Evolutionary conservation across 2,329 filamentous ascomycete species (phyloP), one percentile per base, ranked within the genome.

Genomic region (Zymoseptoria passerinii): DNA sequence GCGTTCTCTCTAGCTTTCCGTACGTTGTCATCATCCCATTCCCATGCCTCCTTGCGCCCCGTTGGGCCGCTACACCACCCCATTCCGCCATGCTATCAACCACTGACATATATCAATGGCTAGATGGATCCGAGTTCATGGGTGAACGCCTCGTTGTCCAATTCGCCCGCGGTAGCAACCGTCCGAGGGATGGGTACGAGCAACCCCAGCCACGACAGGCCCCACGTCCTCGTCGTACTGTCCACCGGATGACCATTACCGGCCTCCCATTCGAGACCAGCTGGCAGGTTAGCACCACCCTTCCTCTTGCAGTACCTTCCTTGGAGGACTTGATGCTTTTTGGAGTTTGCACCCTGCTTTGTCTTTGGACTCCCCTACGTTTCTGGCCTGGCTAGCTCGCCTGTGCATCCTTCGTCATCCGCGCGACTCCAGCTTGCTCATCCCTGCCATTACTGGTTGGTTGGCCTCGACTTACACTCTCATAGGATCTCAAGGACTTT

Each of bases 401-500:
- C 80, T 78, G 78, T 83, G 81, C 74, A 71, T 81, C 80, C 74
- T 75, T 73, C 72, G 10, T 71, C 75, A 69, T 50, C 19, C 2
- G 10, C 19, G 19, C 49, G 19, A 27, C 49, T 52, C 50, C 28
- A 28, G 23, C 50, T 52, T 52, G 23, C 50, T 52, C 50, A 52
- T 23, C 27, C 56, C 55, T 51, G 52, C 48, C 58, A 48, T 49
- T 29, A 28, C 55, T 53, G 52, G 52, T 16, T 7, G 50, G 55
- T 57, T 55, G 59, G 49, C 50, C 54, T 61, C 55, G 57, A 65
- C 66, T 67, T 58, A 67, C 65, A 62, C 49, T 28, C 8, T 29
- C 86, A 78, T 91, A 99, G 94, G 94, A 99, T 77, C 86, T 99
- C 56, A 99, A 99, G 89, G 94, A 99, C 76, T 99, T 99, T 78